Base-by-base conservation (phyloP, 495 filamentous ascomycete species). In the Penicillium bovifimosum region DNA sequence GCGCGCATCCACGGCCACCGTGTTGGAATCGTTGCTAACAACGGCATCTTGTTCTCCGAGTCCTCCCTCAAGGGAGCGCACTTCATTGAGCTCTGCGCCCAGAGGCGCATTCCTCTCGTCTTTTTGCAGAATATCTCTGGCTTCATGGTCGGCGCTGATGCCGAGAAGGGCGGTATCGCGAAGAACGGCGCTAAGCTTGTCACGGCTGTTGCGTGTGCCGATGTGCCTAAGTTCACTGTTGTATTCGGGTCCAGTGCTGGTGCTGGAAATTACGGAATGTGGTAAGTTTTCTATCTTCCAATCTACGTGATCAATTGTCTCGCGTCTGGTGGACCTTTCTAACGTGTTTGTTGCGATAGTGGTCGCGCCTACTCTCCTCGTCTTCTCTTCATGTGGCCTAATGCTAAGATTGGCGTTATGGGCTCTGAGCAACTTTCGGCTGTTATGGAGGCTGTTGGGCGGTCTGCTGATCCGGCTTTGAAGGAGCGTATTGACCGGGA, bases 131-230 rank as follows among this genome's bases (percentile, higher is more conserved):
- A 98, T 64, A 98, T 98, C 66, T 86, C 81, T 6, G 93, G 93
- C 24, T 98, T 98, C 76, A 98, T 98, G 93, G 93, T 98, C 10
- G 93, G 93, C 26, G 80, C 79, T 7, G 90, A 95, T 60, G 93
- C 92, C 4, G 93, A 98, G 68, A 85, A 84, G 36, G 93, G 90
- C 45, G 93, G 93, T 6, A 97, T 98, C 58, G 93, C 93, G 27
- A 97, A 97, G 78, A 95, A 98, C 63, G 93, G 93, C 36, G 93
- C 93, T 0, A 97, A 98, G 74, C 79, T 98, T 14, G 93, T 98
- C 7, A 97, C 91, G 7, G 93, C 93, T 3, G 95, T 97, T 3
- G 88, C 91, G 5, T 96, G 91, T 65, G 90, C 91, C 9, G 85
- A 95, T 53, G 93, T 97, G 33, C 95, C 93, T 54, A 98, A 98